phyloP scores from a whole-genome alignment of 352 stramenopile genomes.

The Albugo laibachii region DNA sequence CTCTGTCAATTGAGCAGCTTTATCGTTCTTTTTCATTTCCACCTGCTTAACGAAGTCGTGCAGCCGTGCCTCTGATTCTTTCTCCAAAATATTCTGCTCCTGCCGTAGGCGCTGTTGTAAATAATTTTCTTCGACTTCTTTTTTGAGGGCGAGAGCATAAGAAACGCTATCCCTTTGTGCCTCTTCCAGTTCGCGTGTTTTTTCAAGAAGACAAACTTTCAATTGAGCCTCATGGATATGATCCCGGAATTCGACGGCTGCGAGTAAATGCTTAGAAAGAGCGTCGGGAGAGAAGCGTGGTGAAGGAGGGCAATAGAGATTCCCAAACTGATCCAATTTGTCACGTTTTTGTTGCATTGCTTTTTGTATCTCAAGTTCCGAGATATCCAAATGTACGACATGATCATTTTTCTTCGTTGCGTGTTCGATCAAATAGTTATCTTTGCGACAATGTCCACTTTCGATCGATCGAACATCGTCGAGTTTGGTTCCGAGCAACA shows the following conservation, averaged over 20 bases:
- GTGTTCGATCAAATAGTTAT: conserved; percentile 5
- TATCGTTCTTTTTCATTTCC: conserved; percentile 14
- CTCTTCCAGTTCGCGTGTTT: conserved; percentile 24
- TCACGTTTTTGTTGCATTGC: conserved; percentile 8
- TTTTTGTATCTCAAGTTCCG: conserved; percentile 9
- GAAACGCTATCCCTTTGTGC: conserved; percentile 27
- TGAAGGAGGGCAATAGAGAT: conserved; percentile 19
- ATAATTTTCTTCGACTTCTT: conserved; percentile 32
- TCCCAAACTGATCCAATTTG: conserved; percentile 1
- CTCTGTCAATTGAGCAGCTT: neutral
- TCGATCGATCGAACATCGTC: neutral
- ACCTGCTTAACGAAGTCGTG: conserved; percentile 19
- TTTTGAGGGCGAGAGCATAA: conserved; percentile 36
- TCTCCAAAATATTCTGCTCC: conserved; percentile 22
- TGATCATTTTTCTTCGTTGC: too few species aligned
- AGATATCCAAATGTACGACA: conserved; percentile 10
- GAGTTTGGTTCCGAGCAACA: too few species aligned
- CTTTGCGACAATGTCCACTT: neutral
- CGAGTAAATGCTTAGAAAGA: conserved; percentile 25
- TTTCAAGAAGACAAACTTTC: conserved; percentile 35
- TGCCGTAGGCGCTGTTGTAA: conserved; percentile 22
- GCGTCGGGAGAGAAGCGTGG: conserved; percentile 1
- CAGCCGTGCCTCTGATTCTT: conserved; percentile 30
- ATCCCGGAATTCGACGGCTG: conserved; percentile 49
- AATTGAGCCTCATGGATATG: conserved; percentile 36